Conservation (phyloP, 306 rosid genomes). For the Prunus fruticosa region DNA sequence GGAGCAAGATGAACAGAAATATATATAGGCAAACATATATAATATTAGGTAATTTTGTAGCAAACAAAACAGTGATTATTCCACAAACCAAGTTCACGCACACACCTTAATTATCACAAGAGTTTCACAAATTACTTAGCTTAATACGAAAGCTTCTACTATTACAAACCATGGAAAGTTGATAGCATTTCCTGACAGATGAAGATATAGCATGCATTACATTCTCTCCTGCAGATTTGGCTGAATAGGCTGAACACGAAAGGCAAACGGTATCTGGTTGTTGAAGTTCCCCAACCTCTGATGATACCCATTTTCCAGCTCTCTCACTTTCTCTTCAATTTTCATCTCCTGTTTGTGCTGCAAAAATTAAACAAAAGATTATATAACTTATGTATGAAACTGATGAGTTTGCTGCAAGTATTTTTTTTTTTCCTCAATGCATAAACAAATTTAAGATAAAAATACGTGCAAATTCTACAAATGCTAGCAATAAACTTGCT, state of each 20-base stretch:
- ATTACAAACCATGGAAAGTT: neutral
- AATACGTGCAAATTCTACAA: too few relatives aligned
- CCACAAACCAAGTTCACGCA: neutral
- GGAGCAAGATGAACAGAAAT: neutral
- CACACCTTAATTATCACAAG: neutral
- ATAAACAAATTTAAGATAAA: neutral
- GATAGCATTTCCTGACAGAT: neutral
- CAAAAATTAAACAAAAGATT: neutral
- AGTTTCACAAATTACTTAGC: neutral
- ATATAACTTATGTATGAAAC: neutral
- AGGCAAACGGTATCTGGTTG: slow-evolving; percentile 53
- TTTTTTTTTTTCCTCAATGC: neutral
- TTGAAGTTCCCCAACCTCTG: slow-evolving; percentile 38
- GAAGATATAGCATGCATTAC: slow-evolving; percentile 8
- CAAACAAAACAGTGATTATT: neutral
- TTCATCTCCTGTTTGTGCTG: slow-evolving; percentile 62
- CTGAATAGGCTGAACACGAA: slow-evolving; percentile 69
- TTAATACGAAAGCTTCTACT: neutral
- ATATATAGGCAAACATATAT: neutral
- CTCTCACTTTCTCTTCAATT: slow-evolving; percentile 48
- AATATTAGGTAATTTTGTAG: neutral
- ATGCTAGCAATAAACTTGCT: too few relatives aligned
- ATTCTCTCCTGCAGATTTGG: slow-evolving; percentile 52
- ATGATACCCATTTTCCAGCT: slow-evolving; percentile 51
- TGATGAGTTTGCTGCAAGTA: neutral